Conservation (phyloP, 2,329 filamentous ascomycete genomes). For the Fusarium sp. region DNA sequence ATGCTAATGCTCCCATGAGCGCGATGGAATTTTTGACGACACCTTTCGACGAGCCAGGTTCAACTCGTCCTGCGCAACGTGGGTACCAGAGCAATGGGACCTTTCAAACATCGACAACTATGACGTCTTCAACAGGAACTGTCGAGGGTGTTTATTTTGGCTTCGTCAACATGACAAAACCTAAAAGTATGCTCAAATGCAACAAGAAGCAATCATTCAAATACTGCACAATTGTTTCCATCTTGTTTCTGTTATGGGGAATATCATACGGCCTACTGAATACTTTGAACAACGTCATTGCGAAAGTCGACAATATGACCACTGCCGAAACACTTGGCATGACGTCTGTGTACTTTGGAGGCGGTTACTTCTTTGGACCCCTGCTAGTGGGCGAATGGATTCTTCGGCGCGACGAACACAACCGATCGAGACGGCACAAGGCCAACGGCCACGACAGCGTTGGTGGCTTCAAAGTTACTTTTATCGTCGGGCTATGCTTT, state of each 20-base stretch:
- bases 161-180: constrained; percentile 75
- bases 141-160: constrained; percentile 72
- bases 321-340: constrained; percentile 71
- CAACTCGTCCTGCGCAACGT: constrained; percentile 19
- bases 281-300: constrained; percentile 78
- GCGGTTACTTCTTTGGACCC: constrained; percentile 75
- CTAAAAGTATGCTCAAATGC: constrained; percentile 75
- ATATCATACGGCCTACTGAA: constrained; percentile 90
- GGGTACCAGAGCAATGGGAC: constrained; percentile 8
- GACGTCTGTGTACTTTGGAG: constrained; percentile 75
- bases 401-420: constrained; percentile 72
- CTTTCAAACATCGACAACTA: constrained; percentile 43
- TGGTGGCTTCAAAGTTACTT: constrained; percentile 80
- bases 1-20: constrained; percentile 45
- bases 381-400: constrained; percentile 75
- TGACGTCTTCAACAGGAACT: constrained; percentile 47
- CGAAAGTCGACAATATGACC: constrained; percentile 68
- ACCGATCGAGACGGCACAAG: constrained; percentile 53
- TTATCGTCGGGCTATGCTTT: constrained; percentile 78
- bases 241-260: constrained; percentile 89
- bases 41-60: constrained; percentile 45
- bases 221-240: constrained; percentile 77
- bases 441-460: constrained; percentile 55
- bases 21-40: constrained; percentile 59
- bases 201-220: constrained; percentile 72